A percentile compares a stretch with the other conserved stretches of the same genome.
phyloP scores from a whole-genome alignment of 2,329 filamentous ascomycete species.

The Chaetomiaceae sp. region DNA sequence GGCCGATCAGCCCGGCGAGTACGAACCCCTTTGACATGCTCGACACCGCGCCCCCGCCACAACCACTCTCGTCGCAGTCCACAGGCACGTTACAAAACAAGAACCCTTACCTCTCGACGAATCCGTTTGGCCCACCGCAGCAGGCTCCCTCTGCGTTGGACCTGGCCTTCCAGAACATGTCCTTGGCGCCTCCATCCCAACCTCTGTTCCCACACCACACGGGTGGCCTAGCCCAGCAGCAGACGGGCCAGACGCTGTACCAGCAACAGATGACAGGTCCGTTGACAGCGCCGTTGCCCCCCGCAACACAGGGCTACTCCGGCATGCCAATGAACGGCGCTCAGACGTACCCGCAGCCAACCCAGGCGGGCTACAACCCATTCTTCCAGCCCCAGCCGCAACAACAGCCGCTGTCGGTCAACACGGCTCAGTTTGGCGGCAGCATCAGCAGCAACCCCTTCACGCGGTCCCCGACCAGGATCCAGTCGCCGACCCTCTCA shows the following conservation, averaged over 20 bases:
- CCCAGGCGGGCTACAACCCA: conserved; percentile 47
- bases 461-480: conserved; percentile 45
- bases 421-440: conserved; percentile 35
- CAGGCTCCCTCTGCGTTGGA: conserved; percentile 47
- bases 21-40: conserved; percentile 65
- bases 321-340: conserved; percentile 37
- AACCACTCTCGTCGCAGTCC: conserved; percentile 60
- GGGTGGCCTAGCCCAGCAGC: conserved; percentile 47
- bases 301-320: conserved; percentile 39
- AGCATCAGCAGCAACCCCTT: conserved; percentile 45
- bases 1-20: conserved; percentile 44
- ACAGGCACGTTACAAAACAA: conserved; percentile 57
- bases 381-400: conserved; percentile 42
- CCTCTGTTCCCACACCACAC: conserved; percentile 69
- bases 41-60: conserved; percentile 51
- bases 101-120: conserved; percentile 58
- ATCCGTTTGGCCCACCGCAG: conserved; percentile 62
- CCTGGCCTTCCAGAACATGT: conserved; percentile 71
- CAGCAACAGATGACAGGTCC: conserved; percentile 34
- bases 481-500: conserved; percentile 46
- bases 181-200: conserved; percentile 53
- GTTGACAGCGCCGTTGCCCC: conserved; percentile 40
- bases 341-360: conserved; percentile 42
- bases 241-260: conserved; percentile 38
- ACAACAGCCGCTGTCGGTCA: conserved; percentile 38